Evolutionary conservation across 495 filamentous ascomycete genomes (phyloP).

Genomic region (Copromyces sp.): DNA sequence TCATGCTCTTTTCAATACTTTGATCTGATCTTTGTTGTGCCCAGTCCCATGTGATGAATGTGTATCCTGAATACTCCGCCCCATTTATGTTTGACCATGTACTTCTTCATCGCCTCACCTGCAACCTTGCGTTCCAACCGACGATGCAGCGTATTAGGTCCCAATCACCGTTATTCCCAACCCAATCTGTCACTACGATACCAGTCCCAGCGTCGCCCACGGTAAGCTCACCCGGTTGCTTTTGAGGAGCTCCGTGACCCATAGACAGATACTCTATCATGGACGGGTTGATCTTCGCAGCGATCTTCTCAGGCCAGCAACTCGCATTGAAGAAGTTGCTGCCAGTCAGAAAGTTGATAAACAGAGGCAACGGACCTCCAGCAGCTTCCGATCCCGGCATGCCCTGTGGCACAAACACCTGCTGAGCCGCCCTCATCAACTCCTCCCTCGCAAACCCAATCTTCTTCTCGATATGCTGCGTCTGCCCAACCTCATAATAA

Average conservation of each 20-base stretch:
- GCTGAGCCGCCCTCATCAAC: conserved; percentile 57
- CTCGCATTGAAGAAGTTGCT: conserved; percentile 87
- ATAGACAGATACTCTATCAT: conserved; percentile 68
- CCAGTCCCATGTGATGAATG: neutral
- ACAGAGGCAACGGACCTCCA: conserved; percentile 51
- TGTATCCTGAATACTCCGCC: neutral
- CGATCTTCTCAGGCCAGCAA: conserved; percentile 91
- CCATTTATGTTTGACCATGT: neutral
- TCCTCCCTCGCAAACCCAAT: conserved; percentile 62
- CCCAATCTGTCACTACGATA: conserved; percentile 88
- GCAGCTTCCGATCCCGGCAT: neutral
- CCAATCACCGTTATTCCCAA: conserved; percentile 85
- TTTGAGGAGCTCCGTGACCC: conserved; percentile 44
- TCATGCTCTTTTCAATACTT: neutral
- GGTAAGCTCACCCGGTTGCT: conserved; percentile 30
- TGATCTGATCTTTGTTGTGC: neutral
- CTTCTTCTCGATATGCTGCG: conserved; percentile 69
- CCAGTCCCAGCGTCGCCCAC: conserved; percentile 77
- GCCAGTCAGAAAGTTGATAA: conserved; percentile 80
- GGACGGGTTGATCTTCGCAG: conserved; percentile 88
- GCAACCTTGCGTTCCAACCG: conserved; percentile 76
- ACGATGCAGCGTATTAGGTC: conserved; percentile 82
- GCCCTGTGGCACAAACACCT: conserved; percentile 11
- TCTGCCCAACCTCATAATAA: conserved; percentile 81
- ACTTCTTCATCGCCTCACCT: conserved; percentile 29